These are phyloP conservation scores for Bauhinia variegata DNA, from an alignment of 306 rosid genomes.

Conservation along the genomic window DNA sequence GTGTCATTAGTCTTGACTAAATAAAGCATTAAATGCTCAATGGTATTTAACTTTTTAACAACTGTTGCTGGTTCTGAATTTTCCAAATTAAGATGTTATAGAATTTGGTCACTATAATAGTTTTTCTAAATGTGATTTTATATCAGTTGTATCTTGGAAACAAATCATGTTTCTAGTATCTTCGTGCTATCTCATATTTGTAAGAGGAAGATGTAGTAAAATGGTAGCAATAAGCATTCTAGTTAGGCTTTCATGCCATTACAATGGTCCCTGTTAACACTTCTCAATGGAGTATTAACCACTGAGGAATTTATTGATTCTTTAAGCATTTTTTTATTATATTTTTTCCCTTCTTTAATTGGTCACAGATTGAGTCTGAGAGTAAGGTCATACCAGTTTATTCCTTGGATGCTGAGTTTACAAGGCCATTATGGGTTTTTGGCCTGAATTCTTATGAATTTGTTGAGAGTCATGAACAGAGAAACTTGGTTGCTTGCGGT, in stretches of 20 bases:
- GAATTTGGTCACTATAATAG: background rate
- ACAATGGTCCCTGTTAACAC: background rate
- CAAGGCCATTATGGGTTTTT: conserved; percentile 81
- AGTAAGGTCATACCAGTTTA: conserved; percentile 69
- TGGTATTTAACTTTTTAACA: background rate
- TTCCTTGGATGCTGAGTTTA: conserved; percentile 82
- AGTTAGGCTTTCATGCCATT: background rate
- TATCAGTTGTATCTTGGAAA: conserved; percentile 11
- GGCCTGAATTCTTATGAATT: conserved; percentile 84
- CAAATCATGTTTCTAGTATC: background rate
- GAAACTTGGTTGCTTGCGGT: conserved; percentile 71
- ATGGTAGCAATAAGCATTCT: background rate
- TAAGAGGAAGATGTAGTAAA: background rate
- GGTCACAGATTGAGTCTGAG: conserved; percentile 71
- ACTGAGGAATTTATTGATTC: conserved; percentile 1
- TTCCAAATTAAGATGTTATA: conserved; percentile 16
- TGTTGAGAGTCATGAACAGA: conserved; percentile 46
- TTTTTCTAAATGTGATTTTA: background rate
- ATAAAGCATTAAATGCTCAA: background rate
- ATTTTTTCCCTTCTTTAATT: conserved; percentile 25
- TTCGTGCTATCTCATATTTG: background rate
- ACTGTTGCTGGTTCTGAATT: background rate
- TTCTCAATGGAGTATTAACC: background rate
- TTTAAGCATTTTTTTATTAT: conserved; percentile 3
- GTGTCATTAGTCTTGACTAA: conserved; percentile 15